These are phyloP conservation scores for Ophiostoma australiae DNA, from an alignment of 2,329 filamentous ascomycete genomes.

Conservation along the genomic window DNA sequence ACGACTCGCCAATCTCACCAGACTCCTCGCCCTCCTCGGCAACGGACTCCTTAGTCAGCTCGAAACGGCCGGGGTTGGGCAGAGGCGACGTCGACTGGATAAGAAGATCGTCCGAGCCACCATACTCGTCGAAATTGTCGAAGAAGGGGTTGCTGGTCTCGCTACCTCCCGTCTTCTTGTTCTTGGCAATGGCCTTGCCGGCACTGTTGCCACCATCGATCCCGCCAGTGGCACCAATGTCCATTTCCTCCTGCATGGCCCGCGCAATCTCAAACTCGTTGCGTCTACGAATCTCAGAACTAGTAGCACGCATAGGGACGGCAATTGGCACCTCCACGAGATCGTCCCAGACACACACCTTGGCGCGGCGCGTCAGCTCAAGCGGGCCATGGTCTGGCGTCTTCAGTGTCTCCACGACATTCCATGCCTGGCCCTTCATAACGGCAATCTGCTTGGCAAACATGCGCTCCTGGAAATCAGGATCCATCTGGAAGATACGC, in stretches of 20 bases:
- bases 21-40: constrained; percentile 36
- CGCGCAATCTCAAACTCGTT: constrained; percentile 31
- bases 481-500: constrained; percentile 82
- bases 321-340: constrained; percentile 93
- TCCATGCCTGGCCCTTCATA: constrained; percentile 99
- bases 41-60: constrained; percentile 50
- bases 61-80: constrained; percentile 71
- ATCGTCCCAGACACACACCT: constrained; percentile 97
- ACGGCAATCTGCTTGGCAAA: constrained; percentile 97
- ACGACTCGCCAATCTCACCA: constrained; percentile 8
- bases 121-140: constrained; percentile 25
- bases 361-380: constrained; percentile 78
- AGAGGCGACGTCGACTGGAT: constrained; percentile 59
- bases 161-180: constrained; percentile 30
- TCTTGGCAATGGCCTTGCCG: constrained; percentile 29
- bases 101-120: constrained; percentile 61
- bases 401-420: constrained; percentile 96
- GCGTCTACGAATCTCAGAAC: constrained; percentile 73
- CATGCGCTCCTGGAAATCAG: constrained; percentile 98
- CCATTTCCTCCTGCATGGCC: constrained; percentile 75
- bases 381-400: constrained; percentile 86
- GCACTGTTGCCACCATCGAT: not conserved
- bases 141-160: not conserved
- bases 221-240: constrained; percentile 64
- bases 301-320: constrained; percentile 79